Base-by-base conservation (phyloP, 768 basidiomycete species). In the Mycena vitilis region DNA sequence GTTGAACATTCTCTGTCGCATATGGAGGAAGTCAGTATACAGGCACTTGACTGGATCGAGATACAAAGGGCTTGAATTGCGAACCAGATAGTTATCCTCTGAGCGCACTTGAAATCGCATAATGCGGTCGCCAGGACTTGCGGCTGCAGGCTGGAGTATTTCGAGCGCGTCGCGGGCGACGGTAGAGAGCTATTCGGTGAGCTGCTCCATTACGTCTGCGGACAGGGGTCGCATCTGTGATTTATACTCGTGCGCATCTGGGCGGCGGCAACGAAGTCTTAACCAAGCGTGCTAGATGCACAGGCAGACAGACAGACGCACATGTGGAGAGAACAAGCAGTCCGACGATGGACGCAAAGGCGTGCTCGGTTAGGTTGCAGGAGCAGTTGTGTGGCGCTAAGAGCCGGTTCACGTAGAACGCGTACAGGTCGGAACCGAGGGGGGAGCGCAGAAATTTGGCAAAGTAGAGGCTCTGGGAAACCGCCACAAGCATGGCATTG, bases 171-270 rank as follows among this genome's bases (percentile, higher is more conserved):
- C 38, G 1, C 15, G 37, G 7, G 54, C 53, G 2, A 2, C 47
- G 12, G 16, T 37, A 8, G 25, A 45, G 36, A 63, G 30, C 63
- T 54, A 63, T 12, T 37, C 45, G 9, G 55, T 56, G 6, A 63
- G 54, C 13, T 38, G 34, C 45, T 8, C 53, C 4, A 30, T 3
- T 3, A 23, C n/a, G n/a, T 20, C 53, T 4, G 47, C 45, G 13
- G 53, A 38, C n/a, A 64, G 55, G n/a, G 63, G 54, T 13, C 45
- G 44, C 4, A 64, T 57, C 34, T 56, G 63, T 4, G 54, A 38
- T 25, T 40, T 56, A 13, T 56, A 64, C 5, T 64, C 54, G 44
- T 64, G n/a, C 22, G 63, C 54, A 23, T 64, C 63, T 63, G 22
- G 13, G 45, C 18, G 45, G 5, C 16, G 42, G 42, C 30, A 5